Percentiles rank a stretch among this genome's conserved stretches.
Evolutionary conservation across 2,329 filamentous ascomycete genomes (phyloP).

Genomic region (Arthrobotrys megalospora): DNA sequence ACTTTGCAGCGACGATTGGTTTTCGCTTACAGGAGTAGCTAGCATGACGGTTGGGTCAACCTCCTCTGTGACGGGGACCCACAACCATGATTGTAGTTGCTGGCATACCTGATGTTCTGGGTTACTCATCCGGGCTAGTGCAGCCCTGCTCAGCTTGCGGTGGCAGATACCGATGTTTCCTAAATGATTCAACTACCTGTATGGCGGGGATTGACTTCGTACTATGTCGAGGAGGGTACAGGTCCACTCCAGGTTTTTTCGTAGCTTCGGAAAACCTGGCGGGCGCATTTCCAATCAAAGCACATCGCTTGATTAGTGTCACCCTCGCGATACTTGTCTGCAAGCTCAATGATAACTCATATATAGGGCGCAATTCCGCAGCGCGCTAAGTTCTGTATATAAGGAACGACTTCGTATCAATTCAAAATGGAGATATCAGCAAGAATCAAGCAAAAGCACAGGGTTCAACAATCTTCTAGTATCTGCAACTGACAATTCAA

Average conservation of each 20-base stretch:
- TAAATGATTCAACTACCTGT: conserved; percentile 20
- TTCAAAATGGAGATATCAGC: conserved; percentile 38
- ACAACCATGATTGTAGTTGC: conserved; percentile 23
- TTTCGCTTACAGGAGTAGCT: conserved; percentile 54
- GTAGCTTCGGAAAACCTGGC: conserved; percentile 38
- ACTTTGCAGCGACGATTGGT: conserved; percentile 42
- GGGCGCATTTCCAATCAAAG: conserved; percentile 22
- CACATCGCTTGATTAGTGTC: conserved; percentile 12
- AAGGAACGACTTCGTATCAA: conserved; percentile 33
- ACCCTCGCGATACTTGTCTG: conserved; percentile 10
- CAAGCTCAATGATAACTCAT: neutral
- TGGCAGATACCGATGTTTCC: conserved; percentile 38
- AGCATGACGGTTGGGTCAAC: conserved; percentile 23
- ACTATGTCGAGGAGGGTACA: conserved; percentile 8
- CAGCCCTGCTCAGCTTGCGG: conserved; percentile 49
- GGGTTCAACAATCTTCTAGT: neutral
- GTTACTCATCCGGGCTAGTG: conserved; percentile 41
- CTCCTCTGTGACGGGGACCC: conserved; percentile 33
- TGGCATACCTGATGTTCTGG: conserved; percentile 38
- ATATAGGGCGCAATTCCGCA: conserved; percentile 33
- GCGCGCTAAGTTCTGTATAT: conserved; percentile 37
- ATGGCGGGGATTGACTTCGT: conserved; percentile 22
- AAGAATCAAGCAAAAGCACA: conserved; percentile 14
- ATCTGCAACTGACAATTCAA: conserved; percentile 3
- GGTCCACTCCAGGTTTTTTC: conserved; percentile 2